Percentiles rank a stretch among this genome's conserved stretches.
Evolutionary conservation across 164 flowering plant genomes (phyloP).

Genomic region (Pachysandra terminalis): DNA sequence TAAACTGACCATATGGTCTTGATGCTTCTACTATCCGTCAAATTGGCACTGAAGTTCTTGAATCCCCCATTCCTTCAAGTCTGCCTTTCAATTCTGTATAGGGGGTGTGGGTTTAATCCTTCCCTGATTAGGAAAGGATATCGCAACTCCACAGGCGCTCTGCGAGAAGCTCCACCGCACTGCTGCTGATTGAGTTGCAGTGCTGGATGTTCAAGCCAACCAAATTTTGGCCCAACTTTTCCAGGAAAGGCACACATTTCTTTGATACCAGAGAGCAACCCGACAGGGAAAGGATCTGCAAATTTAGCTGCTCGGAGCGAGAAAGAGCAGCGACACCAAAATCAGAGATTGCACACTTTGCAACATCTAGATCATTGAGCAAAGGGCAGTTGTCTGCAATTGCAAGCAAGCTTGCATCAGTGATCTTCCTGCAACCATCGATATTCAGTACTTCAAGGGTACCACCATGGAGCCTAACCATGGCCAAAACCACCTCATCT

Average conservation of each 20-base stretch:
- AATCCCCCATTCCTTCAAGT: not conserved
- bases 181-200: slow-evolving; percentile 54
- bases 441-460: slow-evolving; percentile 61
- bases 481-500: slow-evolving; percentile 41
- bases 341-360: slow-evolving; percentile 55
- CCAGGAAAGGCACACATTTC: slow-evolving; percentile 36
- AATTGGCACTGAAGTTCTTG: slow-evolving; percentile 2
- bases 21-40: slow-evolving; percentile 6
- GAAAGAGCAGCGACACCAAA: slow-evolving; percentile 50
- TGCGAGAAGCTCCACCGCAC: slow-evolving; percentile 34
- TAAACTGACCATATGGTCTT: slow-evolving; percentile 8
- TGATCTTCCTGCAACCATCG: slow-evolving; percentile 55
- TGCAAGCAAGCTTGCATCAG: slow-evolving; percentile 54
- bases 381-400: slow-evolving; percentile 54
- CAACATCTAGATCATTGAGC: slow-evolving; percentile 68
- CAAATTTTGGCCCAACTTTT: slow-evolving; percentile 43
- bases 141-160: slow-evolving; percentile 67
- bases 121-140: slow-evolving; percentile 43
- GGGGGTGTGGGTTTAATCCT: not conserved
- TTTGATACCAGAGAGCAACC: slow-evolving; percentile 63
- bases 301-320: slow-evolving; percentile 29
- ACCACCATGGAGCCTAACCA: slow-evolving; percentile 51
- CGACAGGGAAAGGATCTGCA: slow-evolving; percentile 61
- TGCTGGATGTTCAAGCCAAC: slow-evolving; percentile 60
- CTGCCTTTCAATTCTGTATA: not conserved